phyloP scores from a whole-genome alignment of 2,329 filamentous ascomycete species.

The Neonectria magnoliae region DNA sequence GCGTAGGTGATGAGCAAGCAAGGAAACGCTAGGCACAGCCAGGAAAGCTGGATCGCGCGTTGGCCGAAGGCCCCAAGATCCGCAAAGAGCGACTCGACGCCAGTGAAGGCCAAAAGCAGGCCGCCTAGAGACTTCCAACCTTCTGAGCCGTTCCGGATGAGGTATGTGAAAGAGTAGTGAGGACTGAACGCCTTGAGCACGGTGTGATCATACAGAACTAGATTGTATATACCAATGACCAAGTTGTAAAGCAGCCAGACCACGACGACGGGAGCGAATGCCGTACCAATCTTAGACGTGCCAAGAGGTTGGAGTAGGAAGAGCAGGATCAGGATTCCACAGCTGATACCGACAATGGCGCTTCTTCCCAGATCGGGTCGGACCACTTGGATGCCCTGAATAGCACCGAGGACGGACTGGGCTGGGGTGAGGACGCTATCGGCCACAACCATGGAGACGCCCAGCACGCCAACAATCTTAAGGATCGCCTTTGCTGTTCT shows the following conservation, averaged over 20 bases:
- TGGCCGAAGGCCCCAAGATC: slow-evolving; percentile 80
- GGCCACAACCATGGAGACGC: slow-evolving; percentile 73
- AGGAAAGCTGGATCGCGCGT: slow-evolving; percentile 76
- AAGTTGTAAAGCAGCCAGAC: slow-evolving; percentile 74
- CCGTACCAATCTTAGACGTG: slow-evolving; percentile 66
- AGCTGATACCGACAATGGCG: slow-evolving; percentile 71
- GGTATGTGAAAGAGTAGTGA: slow-evolving; percentile 68
- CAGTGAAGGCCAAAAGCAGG: slow-evolving; percentile 78
- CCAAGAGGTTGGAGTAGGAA: slow-evolving; percentile 74
- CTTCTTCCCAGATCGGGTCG: slow-evolving; percentile 63
- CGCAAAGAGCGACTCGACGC: slow-evolving; percentile 82
- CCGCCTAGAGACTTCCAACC: slow-evolving; percentile 76
- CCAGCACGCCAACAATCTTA: slow-evolving; percentile 71
- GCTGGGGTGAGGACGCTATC: slow-evolving; percentile 75
- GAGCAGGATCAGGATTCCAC: slow-evolving; percentile 70
- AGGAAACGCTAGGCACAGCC: slow-evolving; percentile 75
- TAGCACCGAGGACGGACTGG: slow-evolving; percentile 75
- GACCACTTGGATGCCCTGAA: slow-evolving; percentile 71
- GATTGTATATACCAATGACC: slow-evolving; percentile 71
- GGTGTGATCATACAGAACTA: slow-evolving; percentile 60
- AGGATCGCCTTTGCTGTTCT: slow-evolving; percentile 61
- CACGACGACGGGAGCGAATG: slow-evolving; percentile 74
- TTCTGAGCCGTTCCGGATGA: slow-evolving; percentile 65
- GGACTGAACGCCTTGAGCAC: slow-evolving; percentile 68
- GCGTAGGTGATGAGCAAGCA: slow-evolving; percentile 73